Conservation (phyloP, 805 yeast species). For the Teunomyces stri region DNA sequence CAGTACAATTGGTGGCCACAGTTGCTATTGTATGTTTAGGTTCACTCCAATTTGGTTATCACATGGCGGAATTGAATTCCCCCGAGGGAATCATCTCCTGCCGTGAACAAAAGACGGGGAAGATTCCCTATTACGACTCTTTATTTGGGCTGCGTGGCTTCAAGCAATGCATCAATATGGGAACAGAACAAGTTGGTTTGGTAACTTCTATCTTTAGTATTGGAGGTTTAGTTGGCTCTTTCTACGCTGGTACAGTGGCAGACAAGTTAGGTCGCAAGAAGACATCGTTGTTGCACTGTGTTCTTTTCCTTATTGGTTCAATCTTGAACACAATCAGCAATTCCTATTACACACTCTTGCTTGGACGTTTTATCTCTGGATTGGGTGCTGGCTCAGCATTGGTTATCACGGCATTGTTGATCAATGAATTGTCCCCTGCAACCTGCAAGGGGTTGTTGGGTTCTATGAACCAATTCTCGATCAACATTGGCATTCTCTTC, state of each 20-base stretch:
- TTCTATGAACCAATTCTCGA: constrained; percentile 82
- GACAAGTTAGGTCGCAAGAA: constrained; percentile 63
- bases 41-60: constrained; percentile 89
- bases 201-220: constrained; percentile 77
- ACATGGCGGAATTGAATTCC: constrained; percentile 91
- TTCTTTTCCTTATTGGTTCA: constrained; percentile 61
- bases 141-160: constrained; percentile 42
- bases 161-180: constrained; percentile 56
- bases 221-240: constrained; percentile 80
- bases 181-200: constrained; percentile 59
- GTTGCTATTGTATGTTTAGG: constrained; percentile 68
- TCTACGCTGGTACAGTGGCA: constrained; percentile 63
- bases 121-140: constrained; percentile 30
- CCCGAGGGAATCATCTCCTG: constrained; percentile 75
- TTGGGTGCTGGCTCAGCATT: constrained; percentile 84
- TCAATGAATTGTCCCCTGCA: constrained; percentile 77
- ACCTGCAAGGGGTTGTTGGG: constrained; percentile 75
- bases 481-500: constrained; percentile 78
- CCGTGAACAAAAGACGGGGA: constrained; percentile 28
- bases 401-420: constrained; percentile 79
- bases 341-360: constrained; percentile 40
- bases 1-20: constrained; percentile 39
- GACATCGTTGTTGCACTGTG: constrained; percentile 50
- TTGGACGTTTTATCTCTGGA: constrained; percentile 80
- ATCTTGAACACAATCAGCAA: constrained; percentile 52